Percentiles rank a stretch among this genome's conserved stretches.
phyloP scores from a whole-genome alignment of 2,329 filamentous ascomycete species.

The Apiospora phragmitis region DNA sequence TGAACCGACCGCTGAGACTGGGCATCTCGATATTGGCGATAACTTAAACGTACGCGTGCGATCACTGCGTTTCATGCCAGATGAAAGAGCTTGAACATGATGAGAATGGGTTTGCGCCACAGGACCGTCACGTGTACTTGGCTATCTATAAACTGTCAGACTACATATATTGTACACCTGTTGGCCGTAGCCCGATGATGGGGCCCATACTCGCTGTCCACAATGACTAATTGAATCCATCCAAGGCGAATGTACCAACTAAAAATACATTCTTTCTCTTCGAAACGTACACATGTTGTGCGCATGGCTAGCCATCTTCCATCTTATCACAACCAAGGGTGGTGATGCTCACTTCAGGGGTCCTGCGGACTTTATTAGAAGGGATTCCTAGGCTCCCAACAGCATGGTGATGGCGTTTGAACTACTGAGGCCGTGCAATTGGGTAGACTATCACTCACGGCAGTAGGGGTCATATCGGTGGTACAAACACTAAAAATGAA shows the following conservation, averaged over 20 bases:
- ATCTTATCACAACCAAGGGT: not conserved
- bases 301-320: not conserved
- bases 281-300: not conserved
- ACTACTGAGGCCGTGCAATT: not conserved
- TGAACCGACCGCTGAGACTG: not conserved
- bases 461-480: not conserved
- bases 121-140: not conserved
- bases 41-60: not conserved
- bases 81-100: no score
- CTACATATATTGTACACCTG: not conserved
- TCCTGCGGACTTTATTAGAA: not conserved
- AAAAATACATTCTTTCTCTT: not conserved
- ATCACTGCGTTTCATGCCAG: not conserved
- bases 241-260: not conserved
- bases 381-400: not conserved
- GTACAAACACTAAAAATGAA: not conserved
- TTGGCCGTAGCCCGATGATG: not conserved
- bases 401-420: not conserved
- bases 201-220: not conserved
- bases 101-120: not conserved
- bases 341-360: not conserved
- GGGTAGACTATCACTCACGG: not conserved
- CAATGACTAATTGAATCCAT: not conserved
- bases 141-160: not conserved
- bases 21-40: not conserved